Conservation (phyloP, 2,329 filamentous ascomycete genomes). For the Cadophora sp. region DNA sequence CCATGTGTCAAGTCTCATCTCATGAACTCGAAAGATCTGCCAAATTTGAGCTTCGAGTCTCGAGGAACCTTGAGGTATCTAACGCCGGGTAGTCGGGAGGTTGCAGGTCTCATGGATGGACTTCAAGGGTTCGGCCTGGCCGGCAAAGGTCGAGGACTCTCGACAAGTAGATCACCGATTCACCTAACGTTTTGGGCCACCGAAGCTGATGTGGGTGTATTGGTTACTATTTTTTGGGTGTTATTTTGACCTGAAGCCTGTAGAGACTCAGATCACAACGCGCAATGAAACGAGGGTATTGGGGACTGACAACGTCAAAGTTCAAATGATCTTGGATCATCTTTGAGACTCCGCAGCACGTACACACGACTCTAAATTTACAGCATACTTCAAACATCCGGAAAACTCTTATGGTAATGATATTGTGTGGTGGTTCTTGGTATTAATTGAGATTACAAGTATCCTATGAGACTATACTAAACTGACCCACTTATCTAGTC, state of each 20-base stretch:
- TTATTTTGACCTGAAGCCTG: background rate
- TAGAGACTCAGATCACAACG: background rate
- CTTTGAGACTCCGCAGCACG: background rate
- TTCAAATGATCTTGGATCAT: background rate
- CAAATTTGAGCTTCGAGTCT: background rate
- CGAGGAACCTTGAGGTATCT: background rate
- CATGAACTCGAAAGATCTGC: background rate
- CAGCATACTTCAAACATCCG: too few species aligned
- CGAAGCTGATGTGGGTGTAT: background rate
- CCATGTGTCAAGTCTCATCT: background rate
- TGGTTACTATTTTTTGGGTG: background rate
- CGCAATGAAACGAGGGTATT: background rate
- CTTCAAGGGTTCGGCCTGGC: background rate
- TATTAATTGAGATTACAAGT: background rate
- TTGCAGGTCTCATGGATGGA: background rate
- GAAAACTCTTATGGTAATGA: too few species aligned
- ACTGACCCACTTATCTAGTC: too few species aligned
- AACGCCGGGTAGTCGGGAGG: background rate
- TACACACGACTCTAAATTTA: too few species aligned
- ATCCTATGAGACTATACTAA: background rate
- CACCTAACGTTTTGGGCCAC: background rate
- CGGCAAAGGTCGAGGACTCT: background rate
- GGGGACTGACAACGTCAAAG: background rate
- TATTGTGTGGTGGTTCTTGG: background rate
- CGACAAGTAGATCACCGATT: background rate